Percentiles rank a stretch among this genome's conserved stretches.
These are phyloP conservation scores for Pseudonitzschia multiseries DNA, from an alignment of 108 stramenopile species.

Conservation along the genomic window DNA sequence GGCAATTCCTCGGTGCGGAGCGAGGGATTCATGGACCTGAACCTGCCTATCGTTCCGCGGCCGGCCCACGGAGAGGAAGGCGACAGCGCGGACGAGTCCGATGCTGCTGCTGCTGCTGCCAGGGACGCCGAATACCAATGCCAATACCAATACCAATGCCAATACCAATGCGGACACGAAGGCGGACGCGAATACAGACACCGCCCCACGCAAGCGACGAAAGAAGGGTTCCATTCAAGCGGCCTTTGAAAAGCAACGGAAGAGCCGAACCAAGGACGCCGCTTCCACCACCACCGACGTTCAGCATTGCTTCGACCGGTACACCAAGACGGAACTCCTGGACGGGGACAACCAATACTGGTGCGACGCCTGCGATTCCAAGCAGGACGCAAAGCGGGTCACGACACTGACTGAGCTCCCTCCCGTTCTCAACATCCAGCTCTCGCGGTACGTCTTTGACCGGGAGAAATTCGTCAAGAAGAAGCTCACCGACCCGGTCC, in stretches of 20 bases:
- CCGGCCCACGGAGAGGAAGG: conserved; percentile 15
- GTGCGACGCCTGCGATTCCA: conserved; percentile 60
- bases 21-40: conserved; percentile 75
- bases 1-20: conserved; percentile 38
- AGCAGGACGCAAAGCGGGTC: conserved; percentile 62
- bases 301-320: conserved; percentile 66
- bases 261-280: not conserved
- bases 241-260: conserved; percentile 11
- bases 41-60: conserved; percentile 59
- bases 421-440: conserved; percentile 81
- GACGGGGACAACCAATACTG: conserved; percentile 84
- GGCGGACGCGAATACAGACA: not conserved
- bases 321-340: conserved; percentile 59
- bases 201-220: not conserved
- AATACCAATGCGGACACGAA: no score
- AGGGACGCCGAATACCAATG: no score
- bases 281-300: conserved; percentile 52
- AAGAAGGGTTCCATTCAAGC: conserved; percentile 18
- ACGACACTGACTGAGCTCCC: conserved; percentile 54
- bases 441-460: conserved; percentile 85
- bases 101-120: no score
- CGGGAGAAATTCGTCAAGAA: conserved; percentile 55
- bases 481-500: conserved; percentile 71
- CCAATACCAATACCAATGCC: no score
- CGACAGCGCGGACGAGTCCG: not conserved